phyloP scores from a whole-genome alignment of 176 grass and related monocot genomes.

The Aegilops umbellulata region DNA sequence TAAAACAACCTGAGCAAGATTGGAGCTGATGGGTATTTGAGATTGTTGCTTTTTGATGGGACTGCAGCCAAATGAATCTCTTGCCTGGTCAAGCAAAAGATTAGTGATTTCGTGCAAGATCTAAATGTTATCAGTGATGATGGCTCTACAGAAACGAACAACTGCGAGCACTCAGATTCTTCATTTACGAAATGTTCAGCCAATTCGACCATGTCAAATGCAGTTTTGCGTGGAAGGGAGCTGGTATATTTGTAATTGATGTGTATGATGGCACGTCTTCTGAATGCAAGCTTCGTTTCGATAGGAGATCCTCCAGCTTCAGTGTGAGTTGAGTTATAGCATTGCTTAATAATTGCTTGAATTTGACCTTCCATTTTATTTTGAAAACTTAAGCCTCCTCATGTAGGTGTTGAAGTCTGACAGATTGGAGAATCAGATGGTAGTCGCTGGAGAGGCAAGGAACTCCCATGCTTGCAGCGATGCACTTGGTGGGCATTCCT shows the following conservation, averaged over 20 bases:
- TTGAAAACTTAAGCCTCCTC: no score
- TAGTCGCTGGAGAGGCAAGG: no score
- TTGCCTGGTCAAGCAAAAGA: conserved; percentile 36
- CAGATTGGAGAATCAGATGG: no score
- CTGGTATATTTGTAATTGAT: conserved; percentile 93
- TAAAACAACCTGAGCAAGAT: conserved; percentile 65
- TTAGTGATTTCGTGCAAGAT: conserved; percentile 45
- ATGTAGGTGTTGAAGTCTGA: no score
- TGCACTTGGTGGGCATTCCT: no score
- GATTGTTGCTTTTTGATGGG: conserved; percentile 78
- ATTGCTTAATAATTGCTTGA: no score
- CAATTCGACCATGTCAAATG: conserved; percentile 14
- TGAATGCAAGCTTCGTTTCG: no score
- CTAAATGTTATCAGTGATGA: conserved; percentile 31
- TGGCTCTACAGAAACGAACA: conserved; percentile 17
- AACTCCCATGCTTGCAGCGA: no score
- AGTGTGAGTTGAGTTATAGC: no score
- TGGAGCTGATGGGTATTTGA: conserved; percentile 35
- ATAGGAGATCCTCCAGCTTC: no score
- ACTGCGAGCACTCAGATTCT: neutral
- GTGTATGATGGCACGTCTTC: conserved; percentile 87
- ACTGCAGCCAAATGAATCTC: conserved; percentile 53
- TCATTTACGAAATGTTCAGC: conserved; percentile 1
- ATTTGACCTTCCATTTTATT: no score
- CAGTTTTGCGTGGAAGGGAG: conserved; percentile 50